A percentile compares a stretch with the other conserved stretches of the same genome.
These are phyloP conservation scores for Quercus agrifolia DNA, from an alignment of 306 rosid genomes.

Conservation along the genomic window DNA sequence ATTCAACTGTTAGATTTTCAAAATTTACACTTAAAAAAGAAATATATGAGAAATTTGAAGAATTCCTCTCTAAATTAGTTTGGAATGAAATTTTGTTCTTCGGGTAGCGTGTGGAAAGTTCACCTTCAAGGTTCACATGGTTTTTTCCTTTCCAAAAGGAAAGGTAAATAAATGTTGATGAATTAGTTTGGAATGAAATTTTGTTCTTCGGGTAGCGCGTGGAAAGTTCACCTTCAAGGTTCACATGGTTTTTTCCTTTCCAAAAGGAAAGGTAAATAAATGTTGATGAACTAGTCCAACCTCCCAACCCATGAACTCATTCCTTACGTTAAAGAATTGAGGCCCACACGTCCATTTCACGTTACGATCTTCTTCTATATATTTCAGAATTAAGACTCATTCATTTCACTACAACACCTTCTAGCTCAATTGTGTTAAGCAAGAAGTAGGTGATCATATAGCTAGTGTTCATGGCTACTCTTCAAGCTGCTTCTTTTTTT, in stretches of 20 bases:
- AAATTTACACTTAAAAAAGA: too few relatives aligned
- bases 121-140: too few relatives aligned
- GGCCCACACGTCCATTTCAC: background rate
- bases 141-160: background rate
- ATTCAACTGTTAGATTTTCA: too few relatives aligned
- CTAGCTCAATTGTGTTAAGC: background rate
- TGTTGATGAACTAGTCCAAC: background rate
- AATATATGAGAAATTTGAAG: too few relatives aligned
- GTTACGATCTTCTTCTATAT: background rate
- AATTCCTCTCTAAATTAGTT: too few relatives aligned
- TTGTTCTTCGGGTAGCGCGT: too few relatives aligned
- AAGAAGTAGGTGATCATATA: background rate
- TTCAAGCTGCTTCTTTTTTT: conserved; percentile 13
- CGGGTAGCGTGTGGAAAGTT: too few relatives aligned
- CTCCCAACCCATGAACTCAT: background rate
- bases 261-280: background rate
- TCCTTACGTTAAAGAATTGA: background rate
- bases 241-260: too few relatives aligned
- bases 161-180: background rate
- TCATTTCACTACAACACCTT: background rate
- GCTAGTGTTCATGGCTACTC: conserved; percentile 21
- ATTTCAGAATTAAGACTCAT: background rate
- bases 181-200: too few relatives aligned
- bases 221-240: too few relatives aligned
- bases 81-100: too few relatives aligned